Evolutionary conservation across 2,329 filamentous ascomycete genomes (phyloP).

Genomic region (Elsinoe fawcettii): DNA sequence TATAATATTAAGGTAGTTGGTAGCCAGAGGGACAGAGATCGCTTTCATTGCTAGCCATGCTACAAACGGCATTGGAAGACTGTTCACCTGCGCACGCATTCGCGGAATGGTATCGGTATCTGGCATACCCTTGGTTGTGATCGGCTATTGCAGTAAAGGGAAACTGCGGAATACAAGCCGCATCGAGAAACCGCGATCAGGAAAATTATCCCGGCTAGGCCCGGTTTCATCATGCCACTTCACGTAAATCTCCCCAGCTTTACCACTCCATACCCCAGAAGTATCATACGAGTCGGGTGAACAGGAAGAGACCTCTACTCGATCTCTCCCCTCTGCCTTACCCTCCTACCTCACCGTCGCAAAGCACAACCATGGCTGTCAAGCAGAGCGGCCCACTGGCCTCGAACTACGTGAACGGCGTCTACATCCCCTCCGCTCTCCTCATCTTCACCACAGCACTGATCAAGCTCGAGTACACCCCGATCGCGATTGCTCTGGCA

Average conservation of each 20-base stretch:
- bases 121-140: neutral
- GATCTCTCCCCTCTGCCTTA: neutral
- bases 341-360: neutral
- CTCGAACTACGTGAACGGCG: conserved; percentile 63
- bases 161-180: neutral
- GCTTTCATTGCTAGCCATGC: no score
- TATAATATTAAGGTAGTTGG: neutral
- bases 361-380: conserved; percentile 4
- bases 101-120: no score
- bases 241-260: conserved; percentile 3
- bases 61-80: no score
- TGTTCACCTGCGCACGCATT: no score
- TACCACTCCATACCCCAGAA: neutral
- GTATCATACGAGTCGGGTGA: neutral
- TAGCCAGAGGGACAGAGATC: no score
- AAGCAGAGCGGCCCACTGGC: conserved; percentile 40
- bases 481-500: conserved; percentile 61
- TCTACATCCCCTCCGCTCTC: conserved; percentile 76
- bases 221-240: neutral
- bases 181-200: neutral
- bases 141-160: neutral
- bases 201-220: neutral
- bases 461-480: conserved; percentile 68
- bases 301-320: no score
- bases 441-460: conserved; percentile 69